Percentiles rank a stretch among this genome's conserved stretches.
These are phyloP conservation scores for Colletotrichum shisoi DNA, from an alignment of 2,329 filamentous ascomycete species.

Conservation along the genomic window DNA sequence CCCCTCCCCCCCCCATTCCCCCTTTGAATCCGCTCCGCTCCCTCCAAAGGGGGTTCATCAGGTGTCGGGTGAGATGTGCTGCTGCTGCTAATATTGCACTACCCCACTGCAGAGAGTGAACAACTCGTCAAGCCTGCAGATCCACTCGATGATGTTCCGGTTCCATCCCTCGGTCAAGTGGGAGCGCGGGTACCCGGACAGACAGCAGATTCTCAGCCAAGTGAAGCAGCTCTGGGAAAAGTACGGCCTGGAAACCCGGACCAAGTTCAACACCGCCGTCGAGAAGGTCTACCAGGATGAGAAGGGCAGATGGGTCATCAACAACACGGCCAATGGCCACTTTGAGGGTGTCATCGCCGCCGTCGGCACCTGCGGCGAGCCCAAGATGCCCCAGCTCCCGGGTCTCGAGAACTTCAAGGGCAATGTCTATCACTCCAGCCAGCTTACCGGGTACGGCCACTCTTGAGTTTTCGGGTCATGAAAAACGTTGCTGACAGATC, in stretches of 20 bases:
- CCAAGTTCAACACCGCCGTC: constrained; percentile 74
- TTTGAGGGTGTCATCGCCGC: constrained; percentile 84
- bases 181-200: constrained; percentile 77
- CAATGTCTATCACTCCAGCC: constrained; percentile 75
- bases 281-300: constrained; percentile 73
- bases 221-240: constrained; percentile 76
- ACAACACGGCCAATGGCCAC: constrained; percentile 71
- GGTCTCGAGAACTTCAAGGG: constrained; percentile 78
- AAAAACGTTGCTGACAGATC: constrained; percentile 40
- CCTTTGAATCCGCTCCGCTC: too few species aligned
- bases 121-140: constrained; percentile 81
- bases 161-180: constrained; percentile 84
- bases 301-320: constrained; percentile 78
- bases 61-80: constrained; percentile 24
- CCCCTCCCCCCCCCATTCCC: too few species aligned
- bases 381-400: constrained; percentile 74
- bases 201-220: constrained; percentile 76
- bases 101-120: constrained; percentile 70
- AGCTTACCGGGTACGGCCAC: constrained; percentile 66
- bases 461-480: too few species aligned
- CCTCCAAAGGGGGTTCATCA: too few species aligned
- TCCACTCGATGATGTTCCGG: constrained; percentile 86
- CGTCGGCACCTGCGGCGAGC: constrained; percentile 80
- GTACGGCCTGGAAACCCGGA: constrained; percentile 75
- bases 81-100: constrained; percentile 1